phyloP scores from a whole-genome alignment of 257 asterid species.

The Scutellaria baicalensis region DNA sequence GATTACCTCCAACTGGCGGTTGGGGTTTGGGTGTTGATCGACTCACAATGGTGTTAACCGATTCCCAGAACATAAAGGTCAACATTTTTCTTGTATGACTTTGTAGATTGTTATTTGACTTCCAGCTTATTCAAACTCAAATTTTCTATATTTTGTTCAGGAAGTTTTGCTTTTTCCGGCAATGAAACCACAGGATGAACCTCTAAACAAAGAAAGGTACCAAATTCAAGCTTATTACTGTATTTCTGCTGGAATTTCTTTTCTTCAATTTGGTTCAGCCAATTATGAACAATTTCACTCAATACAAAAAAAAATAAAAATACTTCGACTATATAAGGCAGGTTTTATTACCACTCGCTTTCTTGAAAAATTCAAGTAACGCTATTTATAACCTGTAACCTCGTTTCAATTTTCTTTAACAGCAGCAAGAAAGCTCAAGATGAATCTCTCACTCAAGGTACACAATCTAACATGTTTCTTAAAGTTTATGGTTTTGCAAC shows the following conservation, averaged over 20 bases:
- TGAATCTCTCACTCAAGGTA: constrained; percentile 24
- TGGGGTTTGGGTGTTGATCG: constrained; percentile 98
- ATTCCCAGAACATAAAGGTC: constrained; percentile 94
- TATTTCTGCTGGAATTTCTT: background rate
- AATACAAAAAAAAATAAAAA: background rate
- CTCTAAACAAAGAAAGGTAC: constrained; percentile 17
- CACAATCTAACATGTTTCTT: background rate
- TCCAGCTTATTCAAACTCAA: too few relatives aligned
- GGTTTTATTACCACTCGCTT: too few relatives aligned
- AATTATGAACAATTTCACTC: background rate
- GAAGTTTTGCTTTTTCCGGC: constrained; percentile 26
- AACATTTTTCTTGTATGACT: background rate
- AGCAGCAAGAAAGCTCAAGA: constrained; percentile 24
- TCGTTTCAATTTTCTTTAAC: background rate
- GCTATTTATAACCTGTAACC: background rate
- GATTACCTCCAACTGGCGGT: constrained; percentile 93
- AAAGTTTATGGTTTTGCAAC: background rate
- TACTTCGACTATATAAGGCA: too few relatives aligned
- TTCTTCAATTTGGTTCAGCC: background rate
- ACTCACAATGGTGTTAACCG: constrained; percentile 74
- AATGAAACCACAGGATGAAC: constrained; percentile 28
- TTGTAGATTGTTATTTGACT: too few relatives aligned
- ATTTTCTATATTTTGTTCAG: background rate
- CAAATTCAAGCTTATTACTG: background rate
- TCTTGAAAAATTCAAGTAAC: background rate